phyloP scores from a whole-genome alignment of 768 basidiomycete genomes.

The Hebeloma cylindrosporum region DNA sequence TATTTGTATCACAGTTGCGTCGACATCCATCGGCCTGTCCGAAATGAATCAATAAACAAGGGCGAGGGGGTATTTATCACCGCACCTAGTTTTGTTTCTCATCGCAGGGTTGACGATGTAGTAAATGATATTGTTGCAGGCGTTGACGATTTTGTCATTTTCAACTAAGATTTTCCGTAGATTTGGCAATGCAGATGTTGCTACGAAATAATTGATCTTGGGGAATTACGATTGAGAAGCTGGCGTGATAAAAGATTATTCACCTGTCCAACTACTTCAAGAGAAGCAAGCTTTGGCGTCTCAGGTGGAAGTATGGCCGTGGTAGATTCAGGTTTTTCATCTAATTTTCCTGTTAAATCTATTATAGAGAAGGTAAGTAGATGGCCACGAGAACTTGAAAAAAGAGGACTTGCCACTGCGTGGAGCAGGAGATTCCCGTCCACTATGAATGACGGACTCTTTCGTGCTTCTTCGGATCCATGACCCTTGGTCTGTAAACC shows the following conservation, averaged over 20 bases:
- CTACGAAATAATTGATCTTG: constrained; percentile 74
- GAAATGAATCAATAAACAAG: background rate
- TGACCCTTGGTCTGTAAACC: constrained; percentile 70
- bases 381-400: background rate
- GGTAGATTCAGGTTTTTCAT: constrained; percentile 59
- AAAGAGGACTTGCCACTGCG: constrained; percentile 44
- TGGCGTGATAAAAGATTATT: constrained; percentile 8
- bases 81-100: constrained; percentile 73
- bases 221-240: constrained; percentile 10
- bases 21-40: constrained; percentile 76
- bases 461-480: constrained; percentile 76
- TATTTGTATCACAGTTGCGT: constrained; percentile 62
- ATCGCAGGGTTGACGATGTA: constrained; percentile 81
- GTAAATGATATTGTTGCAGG: constrained; percentile 81
- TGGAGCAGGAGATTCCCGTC: constrained; percentile 68
- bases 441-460: constrained; percentile 60
- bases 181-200: constrained; percentile 65
- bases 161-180: constrained; percentile 81
- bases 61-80: background rate
- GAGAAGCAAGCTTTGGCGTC: constrained; percentile 32
- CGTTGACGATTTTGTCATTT: constrained; percentile 75
- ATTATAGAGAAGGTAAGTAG: constrained; percentile 2
- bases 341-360: constrained; percentile 42
- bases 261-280: constrained; percentile 52
- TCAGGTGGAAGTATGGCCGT: constrained; percentile 37